Evolutionary conservation across 306 rosid genomes (phyloP).

Genomic region (Prunus campanulata): DNA sequence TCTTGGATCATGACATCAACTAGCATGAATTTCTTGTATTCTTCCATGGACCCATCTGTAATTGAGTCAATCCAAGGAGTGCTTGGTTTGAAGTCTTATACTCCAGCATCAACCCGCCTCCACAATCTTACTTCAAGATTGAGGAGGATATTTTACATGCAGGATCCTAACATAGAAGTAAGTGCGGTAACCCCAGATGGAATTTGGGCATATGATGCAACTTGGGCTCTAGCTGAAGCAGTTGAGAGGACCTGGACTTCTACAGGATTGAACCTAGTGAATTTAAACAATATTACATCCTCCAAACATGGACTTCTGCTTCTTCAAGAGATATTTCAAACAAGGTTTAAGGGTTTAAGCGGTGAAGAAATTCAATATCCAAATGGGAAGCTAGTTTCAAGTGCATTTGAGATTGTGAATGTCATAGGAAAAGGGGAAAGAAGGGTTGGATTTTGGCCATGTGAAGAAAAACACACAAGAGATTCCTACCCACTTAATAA

Average conservation of each 20-base stretch:
- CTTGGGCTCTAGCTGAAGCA: constrained; percentile 15
- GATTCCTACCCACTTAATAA: not conserved
- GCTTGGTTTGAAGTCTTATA: no score
- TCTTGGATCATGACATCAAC: constrained; percentile 5
- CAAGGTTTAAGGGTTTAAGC: not conserved
- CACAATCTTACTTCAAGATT: no score
- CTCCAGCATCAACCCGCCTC: no score
- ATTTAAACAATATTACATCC: not conserved
- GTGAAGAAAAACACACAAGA: not conserved
- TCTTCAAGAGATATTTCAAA: not conserved
- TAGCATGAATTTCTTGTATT: constrained; percentile 4
- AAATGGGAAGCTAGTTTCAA: not conserved
- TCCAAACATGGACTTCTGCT: not conserved
- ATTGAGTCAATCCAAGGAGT: no score
- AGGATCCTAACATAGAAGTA: not conserved
- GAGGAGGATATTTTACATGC: not conserved
- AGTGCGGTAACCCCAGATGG: not conserved
- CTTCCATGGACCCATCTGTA: no score
- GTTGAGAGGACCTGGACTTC: not conserved
- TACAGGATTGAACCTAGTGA: no score
- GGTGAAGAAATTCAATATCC: not conserved
- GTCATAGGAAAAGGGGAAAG: not conserved
- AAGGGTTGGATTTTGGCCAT: not conserved
- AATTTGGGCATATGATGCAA: constrained; percentile 17
- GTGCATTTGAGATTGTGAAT: constrained; percentile 1